Evolutionary conservation across 2,329 filamentous ascomycete genomes (phyloP), one percentile per base, ranked within the genome.

Genomic region (Cryphonectria parasitica): DNA sequence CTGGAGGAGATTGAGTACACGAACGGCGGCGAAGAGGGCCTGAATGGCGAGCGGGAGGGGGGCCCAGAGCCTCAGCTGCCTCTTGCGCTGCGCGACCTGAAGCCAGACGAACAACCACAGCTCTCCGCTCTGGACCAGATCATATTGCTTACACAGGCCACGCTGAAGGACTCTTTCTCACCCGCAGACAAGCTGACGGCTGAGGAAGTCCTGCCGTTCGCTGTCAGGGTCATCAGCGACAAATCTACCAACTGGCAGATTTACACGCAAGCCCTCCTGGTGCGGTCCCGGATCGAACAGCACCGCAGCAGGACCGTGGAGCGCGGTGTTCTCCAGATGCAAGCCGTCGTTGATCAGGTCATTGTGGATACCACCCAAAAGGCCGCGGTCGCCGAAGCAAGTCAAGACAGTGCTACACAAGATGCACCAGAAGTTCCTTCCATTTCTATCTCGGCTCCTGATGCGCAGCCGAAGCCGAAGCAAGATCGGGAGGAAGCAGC

Each of bases 201-300:
- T n/a, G 95, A 98, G 81, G 94, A 98, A 78, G 95, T 97, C 5
- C 82, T 97, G 0, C 96, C 96, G 0, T 99, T 95, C 78, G 96
- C 96, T 0, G 91, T 91, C 1, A 89, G 96, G 56, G 96, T 98
- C 0, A 86, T 99, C 1, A 88, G 92, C 11, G 94, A 96, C 72
- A 95, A 95, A 75, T 92, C 92, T 62, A 95, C 94, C 0, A 99
- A 98, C 80, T 99, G 96, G 96, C 96, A 98, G 79, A 91, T 98
- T 45, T 98, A 98, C 78, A 98, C 96, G 0, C 95, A 98, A 78
- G 96, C 94, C 0, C 84, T 99, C 11, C 85, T 99, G 0, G 92
- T 98, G 1, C 88, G 96, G 61, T 97, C 93, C 72, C 88, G 96
- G 22, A 95, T 98, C 68, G 96, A 99, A 80, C 87, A 95, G 0